Evolutionary conservation across 2,329 filamentous ascomycete species (phyloP), one percentile per base, ranked within the genome.

Genomic region (Microdochium nivale): DNA sequence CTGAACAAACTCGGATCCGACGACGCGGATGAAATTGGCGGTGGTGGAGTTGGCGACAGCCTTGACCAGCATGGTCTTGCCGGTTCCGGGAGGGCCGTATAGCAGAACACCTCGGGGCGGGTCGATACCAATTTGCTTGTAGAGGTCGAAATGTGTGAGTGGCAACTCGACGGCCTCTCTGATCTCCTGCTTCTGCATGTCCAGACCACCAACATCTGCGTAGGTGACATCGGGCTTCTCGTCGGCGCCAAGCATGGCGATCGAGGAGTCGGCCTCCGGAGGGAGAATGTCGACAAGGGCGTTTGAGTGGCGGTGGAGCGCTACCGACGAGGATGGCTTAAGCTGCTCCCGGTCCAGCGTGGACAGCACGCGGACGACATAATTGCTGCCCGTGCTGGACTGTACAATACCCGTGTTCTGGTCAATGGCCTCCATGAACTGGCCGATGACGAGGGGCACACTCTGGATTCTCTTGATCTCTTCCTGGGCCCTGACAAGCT

Each of bases 111-210:
- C 94, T 53, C 94, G 90, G 47, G 94, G 94, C 48, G 94, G 94
- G 69, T 99, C 94, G 66, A 99, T 99, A 71, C 94, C 94, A 59
- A 99, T 99, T 73, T 99, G 94, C 74, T 91, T 95, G 80, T 99
- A 99, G 35, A 97, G 86, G 70, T 97, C 92, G 69, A 97, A 97
- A 70, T 97, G 94, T 56, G 92, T 96, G 62, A 99, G 78, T 32
- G 94, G 94, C 58, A 99, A 78, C 77, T 99, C 94, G 51, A 99
- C 94, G 11, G 94, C 94, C 74, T 99, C 94, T 59, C 94, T 83
- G 58, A 99, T 99, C 72, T 99, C 94, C 74, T 99, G 94, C 78
- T 99, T 99, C 75, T 99, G 94, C 94, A 99, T 99, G 65, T 99
- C 94, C 59, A 97, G 74, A 48, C 94, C 94, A 76, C 94, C 94